A percentile compares a stretch with the other conserved stretches of the same genome.
phyloP scores from a whole-genome alignment of 139 green algal species.

The Pycnococcus provasolii region DNA sequence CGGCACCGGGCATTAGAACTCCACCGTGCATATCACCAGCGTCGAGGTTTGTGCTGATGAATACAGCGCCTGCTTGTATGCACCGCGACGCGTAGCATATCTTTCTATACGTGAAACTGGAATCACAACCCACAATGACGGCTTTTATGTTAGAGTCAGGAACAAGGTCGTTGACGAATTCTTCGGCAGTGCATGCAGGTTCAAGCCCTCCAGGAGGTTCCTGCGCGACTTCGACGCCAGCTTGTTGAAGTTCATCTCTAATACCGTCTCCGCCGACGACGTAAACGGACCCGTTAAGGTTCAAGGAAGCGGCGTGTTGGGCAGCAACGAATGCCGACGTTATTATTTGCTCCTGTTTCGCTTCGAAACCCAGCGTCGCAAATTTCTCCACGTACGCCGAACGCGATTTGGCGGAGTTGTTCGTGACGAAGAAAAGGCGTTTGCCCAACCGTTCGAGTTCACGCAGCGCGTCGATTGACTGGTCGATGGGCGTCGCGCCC shows the following conservation, averaged over 20 bases:
- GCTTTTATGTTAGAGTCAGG: neutral
- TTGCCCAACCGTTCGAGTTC: neutral
- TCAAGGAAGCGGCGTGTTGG: slow-evolving; percentile 8
- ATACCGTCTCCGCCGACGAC: slow-evolving; percentile 7
- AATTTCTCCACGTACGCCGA: slow-evolving; percentile 20
- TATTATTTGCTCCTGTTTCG: slow-evolving; percentile 15
- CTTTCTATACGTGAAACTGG: slow-evolving; percentile 14
- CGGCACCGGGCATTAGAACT: slow-evolving; percentile 17
- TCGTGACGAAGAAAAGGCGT: slow-evolving; percentile 25
- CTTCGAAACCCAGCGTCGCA: slow-evolving; percentile 9
- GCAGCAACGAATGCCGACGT: slow-evolving; percentile 5
- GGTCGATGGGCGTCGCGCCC: slow-evolving; percentile 8
- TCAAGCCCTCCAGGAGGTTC: no score
- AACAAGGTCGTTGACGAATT: neutral
- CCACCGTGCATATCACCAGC: slow-evolving; percentile 1
- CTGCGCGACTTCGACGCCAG: neutral
- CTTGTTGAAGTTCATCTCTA: neutral
- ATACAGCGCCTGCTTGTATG: slow-evolving; percentile 8
- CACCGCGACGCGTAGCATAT: slow-evolving; percentile 7
- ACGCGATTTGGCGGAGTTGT: slow-evolving; percentile 27
- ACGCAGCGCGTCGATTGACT: neutral
- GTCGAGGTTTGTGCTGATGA: slow-evolving; percentile 18
- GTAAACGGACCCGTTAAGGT: neutral
- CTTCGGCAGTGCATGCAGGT: no score
- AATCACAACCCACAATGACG: slow-evolving; percentile 9